These are phyloP conservation scores for Geotrichum fermentans DNA, from an alignment of 1,139 yeast genomes.

Conservation along the genomic window DNA sequence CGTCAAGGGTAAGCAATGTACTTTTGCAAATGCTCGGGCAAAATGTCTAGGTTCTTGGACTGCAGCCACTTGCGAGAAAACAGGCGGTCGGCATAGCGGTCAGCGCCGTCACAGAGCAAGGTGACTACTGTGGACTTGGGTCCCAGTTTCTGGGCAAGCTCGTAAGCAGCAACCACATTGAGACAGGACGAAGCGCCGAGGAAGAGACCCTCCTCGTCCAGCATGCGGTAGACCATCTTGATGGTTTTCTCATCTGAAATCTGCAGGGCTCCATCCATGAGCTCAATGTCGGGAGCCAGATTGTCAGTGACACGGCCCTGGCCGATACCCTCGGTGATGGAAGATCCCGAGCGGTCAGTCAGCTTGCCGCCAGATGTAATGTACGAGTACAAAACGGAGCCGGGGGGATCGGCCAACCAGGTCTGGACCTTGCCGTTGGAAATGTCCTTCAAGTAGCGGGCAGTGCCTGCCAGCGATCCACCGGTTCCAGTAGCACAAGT, in stretches of 20 bases:
- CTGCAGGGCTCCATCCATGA: slow-evolving; percentile 68
- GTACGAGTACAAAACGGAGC: slow-evolving; percentile 76
- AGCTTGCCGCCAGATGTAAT: slow-evolving; percentile 61
- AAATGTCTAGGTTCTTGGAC: slow-evolving; percentile 57
- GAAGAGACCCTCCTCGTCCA: slow-evolving; percentile 86
- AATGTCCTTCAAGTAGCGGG: slow-evolving; percentile 66
- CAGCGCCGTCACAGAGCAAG: slow-evolving; percentile 80
- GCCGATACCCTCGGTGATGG: slow-evolving; percentile 94
- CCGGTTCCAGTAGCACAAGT: slow-evolving; percentile 91
- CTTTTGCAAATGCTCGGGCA: slow-evolving; percentile 67
- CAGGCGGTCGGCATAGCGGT: slow-evolving; percentile 75
- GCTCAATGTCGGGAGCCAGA: slow-evolving; percentile 63
- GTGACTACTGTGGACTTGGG: slow-evolving; percentile 81
- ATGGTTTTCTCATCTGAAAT: slow-evolving; percentile 73
- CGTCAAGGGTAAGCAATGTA: slow-evolving; percentile 45
- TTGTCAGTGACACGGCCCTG: slow-evolving; percentile 89
- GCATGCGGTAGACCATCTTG: slow-evolving; percentile 71
- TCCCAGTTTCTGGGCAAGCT: slow-evolving; percentile 70
- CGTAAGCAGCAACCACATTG: slow-evolving; percentile 76
- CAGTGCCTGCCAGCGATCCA: slow-evolving; percentile 81
- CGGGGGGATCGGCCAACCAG: slow-evolving; percentile 89
- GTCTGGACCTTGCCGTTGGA: slow-evolving; percentile 55
- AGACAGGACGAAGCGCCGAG: slow-evolving; percentile 86
- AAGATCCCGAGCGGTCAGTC: slow-evolving; percentile 64
- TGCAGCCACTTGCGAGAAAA: slow-evolving; percentile 76